phyloP scores from a whole-genome alignment of 1,284 basidiomycete species.

The Cerioporus squamosus region DNA sequence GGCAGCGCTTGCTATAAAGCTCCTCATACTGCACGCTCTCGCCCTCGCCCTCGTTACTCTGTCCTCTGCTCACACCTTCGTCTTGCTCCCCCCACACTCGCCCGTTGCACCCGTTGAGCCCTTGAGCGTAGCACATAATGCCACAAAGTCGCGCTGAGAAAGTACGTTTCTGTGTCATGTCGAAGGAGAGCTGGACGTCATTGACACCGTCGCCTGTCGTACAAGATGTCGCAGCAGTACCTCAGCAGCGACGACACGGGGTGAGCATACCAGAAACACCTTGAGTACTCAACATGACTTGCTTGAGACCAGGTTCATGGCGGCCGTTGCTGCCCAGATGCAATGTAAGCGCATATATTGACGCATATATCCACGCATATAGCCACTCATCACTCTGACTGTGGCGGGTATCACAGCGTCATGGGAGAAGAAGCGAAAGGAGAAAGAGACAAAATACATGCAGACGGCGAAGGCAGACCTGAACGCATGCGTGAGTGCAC shows the following conservation, averaged over 20 bases:
- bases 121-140: too few relatives aligned
- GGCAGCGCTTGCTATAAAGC: too few relatives aligned
- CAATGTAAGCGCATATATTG: constrained; percentile 30
- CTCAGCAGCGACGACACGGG: constrained; percentile 23
- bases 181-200: neutral
- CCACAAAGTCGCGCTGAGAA: too few relatives aligned
- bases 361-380: neutral
- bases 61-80: too few relatives aligned
- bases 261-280: neutral
- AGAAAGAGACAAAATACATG: constrained; percentile 38
- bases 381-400: neutral
- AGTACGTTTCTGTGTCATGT: neutral
- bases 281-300: neutral
- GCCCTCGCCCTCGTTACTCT: too few relatives aligned
- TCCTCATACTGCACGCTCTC: too few relatives aligned
- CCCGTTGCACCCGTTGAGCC: too few relatives aligned
- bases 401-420: constrained; percentile 32
- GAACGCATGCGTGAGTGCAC: constrained; percentile 31
- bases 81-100: too few relatives aligned
- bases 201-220: neutral
- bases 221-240: constrained; percentile 17
- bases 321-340: constrained; percentile 32
- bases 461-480: constrained; percentile 34
- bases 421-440: constrained; percentile 44
- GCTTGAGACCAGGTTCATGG: constrained; percentile 25